phyloP scores from a whole-genome alignment of 805 yeast genomes.

The Metschnikowia lunata region DNA sequence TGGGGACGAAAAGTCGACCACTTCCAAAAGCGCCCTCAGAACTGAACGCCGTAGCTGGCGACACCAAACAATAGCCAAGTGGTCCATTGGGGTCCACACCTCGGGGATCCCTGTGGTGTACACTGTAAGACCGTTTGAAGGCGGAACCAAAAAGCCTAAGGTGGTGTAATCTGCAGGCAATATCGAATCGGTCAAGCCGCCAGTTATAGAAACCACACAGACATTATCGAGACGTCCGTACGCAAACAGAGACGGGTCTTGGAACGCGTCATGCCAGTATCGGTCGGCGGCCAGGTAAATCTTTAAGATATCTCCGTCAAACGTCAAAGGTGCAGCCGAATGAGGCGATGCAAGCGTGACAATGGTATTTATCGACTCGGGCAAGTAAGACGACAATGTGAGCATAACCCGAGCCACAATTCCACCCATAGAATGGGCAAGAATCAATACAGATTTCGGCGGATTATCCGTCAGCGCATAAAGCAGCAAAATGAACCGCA shows the following conservation, averaged over 20 bases:
- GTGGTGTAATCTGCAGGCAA: slow-evolving; percentile 90
- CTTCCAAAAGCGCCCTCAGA: slow-evolving; percentile 54
- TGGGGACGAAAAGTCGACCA: slow-evolving; percentile 47
- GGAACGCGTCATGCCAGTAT: slow-evolving; percentile 71
- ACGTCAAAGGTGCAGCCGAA: slow-evolving; percentile 85
- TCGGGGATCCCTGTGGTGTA: slow-evolving; percentile 82
- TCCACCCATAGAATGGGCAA: slow-evolving; percentile 98
- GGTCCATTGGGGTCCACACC: slow-evolving; percentile 94
- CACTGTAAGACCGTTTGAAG: slow-evolving; percentile 72
- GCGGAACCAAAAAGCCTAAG: slow-evolving; percentile 66
- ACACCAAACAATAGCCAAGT: slow-evolving; percentile 95
- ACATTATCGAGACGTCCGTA: slow-evolving; percentile 47
- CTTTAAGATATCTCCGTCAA: slow-evolving; percentile 80
- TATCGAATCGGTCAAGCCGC: slow-evolving; percentile 74
- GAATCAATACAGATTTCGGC: slow-evolving; percentile 68
- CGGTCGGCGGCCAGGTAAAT: slow-evolving; percentile 70
- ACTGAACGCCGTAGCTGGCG: slow-evolving; percentile 70
- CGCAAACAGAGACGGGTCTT: slow-evolving; percentile 16
- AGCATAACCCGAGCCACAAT: slow-evolving; percentile 84
- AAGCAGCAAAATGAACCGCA: slow-evolving; percentile 65
- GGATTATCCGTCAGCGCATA: slow-evolving; percentile 42
- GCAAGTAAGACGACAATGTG: slow-evolving; percentile 69
- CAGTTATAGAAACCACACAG: slow-evolving; percentile 79
- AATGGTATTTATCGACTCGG: slow-evolving; percentile 74
- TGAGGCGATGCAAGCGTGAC: slow-evolving; percentile 90